Base-by-base conservation (phyloP, 1,139 yeast species). In the Suhomyces yuchorum region DNA sequence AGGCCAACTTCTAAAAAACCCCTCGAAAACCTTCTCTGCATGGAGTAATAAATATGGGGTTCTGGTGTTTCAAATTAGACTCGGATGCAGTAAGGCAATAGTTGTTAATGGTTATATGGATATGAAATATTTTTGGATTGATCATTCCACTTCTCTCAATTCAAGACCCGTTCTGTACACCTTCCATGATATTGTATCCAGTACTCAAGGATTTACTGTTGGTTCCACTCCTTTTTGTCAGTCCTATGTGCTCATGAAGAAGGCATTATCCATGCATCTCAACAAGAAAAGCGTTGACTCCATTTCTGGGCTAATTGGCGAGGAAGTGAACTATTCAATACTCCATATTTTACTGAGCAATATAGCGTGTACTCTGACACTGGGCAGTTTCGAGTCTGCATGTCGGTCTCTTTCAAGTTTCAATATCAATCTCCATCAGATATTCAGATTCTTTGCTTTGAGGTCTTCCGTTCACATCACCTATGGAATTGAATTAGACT, bases 171-270 rank as follows among this genome's bases (percentile, higher is more conserved):
- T 75, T 22, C 71, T 78, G 47, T 80, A 82, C 62, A 84, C 91
- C 0, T 87, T 87, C 65, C 95, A 87, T 63, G 70, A 75, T 26
- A 70, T 87, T 8, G 79, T 87, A 1, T 84, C 91, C 0, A 66
- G 77, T 4, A 75, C 84, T 0, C 85, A 82, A 48, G 84, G 84
- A 1, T 82, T 78, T 53, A 87, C 96, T 0, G 76, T 87, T 24
- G 96, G 96, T 0, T 84, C 95, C 0, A 85, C 93, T 0, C 95
- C 95, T 1, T 81, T 76, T 58, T 80, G 87, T 1, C 70, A 67
- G 1, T 72, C 84, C 2, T 85, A 75, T 58, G 70, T 71, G 51
- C 68, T 67, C 20, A 78, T 81, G 60, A 78, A 84, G 56, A 84
- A 81, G 57, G 75, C 77, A 7, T 70, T 85, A 23, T 75, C 84